Evolutionary conservation across 129 eudicot genomes (phyloP).

Genomic region (Calendula officinalis): DNA sequence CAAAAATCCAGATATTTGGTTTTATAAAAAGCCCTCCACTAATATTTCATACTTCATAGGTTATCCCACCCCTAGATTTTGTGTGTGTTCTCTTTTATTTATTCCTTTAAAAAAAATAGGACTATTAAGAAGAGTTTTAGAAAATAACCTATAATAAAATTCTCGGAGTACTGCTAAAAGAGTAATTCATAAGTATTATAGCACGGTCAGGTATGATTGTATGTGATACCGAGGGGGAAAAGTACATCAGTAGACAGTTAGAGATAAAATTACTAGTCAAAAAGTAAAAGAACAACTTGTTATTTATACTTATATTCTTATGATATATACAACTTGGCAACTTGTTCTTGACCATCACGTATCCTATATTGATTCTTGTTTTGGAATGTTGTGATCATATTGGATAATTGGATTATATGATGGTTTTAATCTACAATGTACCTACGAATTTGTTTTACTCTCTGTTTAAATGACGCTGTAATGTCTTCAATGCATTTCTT

Average conservation of each 20-base stretch:
- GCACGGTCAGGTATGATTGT: too few relatives aligned
- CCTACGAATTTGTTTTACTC: conserved; percentile 9
- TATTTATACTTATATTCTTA: neutral
- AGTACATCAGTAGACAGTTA: neutral
- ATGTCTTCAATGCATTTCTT: neutral
- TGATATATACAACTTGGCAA: conserved; percentile 12
- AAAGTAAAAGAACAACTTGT: neutral
- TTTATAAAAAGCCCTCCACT: too few relatives aligned
- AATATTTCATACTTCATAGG: too few relatives aligned
- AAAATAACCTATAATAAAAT: too few relatives aligned
- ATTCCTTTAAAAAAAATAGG: too few relatives aligned
- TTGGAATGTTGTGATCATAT: conserved; percentile 19
- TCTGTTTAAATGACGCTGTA: neutral
- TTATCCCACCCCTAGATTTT: too few relatives aligned
- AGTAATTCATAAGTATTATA: too few relatives aligned
- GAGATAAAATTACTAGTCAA: neutral
- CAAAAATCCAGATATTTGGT: too few relatives aligned
- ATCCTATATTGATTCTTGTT: conserved; percentile 31
- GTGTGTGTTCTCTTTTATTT: too few relatives aligned
- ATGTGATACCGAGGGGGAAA: too few relatives aligned
- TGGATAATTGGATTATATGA: conserved; percentile 15
- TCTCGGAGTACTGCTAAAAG: too few relatives aligned
- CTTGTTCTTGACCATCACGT: conserved; percentile 27
- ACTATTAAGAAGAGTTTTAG: too few relatives aligned
- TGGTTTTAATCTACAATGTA: conserved; percentile 4